A percentile compares a stretch with the other conserved stretches of the same genome.
Conservation (phyloP, 2,329 filamentous ascomycete genomes). For the Stemphylium lycopersici region DNA sequence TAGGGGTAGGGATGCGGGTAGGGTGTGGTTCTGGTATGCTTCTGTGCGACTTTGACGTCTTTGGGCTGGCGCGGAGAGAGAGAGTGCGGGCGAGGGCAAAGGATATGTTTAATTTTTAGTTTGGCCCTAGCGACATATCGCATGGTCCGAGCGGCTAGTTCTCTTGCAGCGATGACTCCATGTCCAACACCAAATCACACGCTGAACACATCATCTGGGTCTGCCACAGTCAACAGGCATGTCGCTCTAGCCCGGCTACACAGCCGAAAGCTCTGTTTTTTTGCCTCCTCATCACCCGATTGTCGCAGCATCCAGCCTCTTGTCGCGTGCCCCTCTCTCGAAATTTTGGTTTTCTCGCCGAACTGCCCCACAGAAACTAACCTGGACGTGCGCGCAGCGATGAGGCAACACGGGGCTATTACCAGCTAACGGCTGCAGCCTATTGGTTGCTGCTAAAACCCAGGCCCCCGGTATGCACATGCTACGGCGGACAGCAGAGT, state of each 20-base stretch:
- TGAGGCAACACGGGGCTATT: slow-evolving; percentile 41
- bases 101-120: slow-evolving; percentile 34
- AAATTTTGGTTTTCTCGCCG: slow-evolving; percentile 23
- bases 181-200: slow-evolving; percentile 16
- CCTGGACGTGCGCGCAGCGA: slow-evolving; percentile 32
- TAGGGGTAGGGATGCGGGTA: slow-evolving; percentile 32
- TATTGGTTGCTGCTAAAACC: slow-evolving; percentile 39
- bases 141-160: slow-evolving; percentile 24
- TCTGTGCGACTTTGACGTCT: slow-evolving; percentile 51
- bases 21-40: slow-evolving; percentile 30
- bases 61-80: slow-evolving; percentile 41
- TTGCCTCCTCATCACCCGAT: background rate
- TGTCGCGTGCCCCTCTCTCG: slow-evolving; percentile 35
- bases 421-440: slow-evolving; percentile 19
- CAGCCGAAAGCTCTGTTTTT: background rate
- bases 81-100: slow-evolving; percentile 35
- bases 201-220: slow-evolving; percentile 9
- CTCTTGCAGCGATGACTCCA: slow-evolving; percentile 31
- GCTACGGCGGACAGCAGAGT: slow-evolving; percentile 32
- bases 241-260: background rate
- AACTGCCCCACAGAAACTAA: slow-evolving; percentile 42
- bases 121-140: slow-evolving; percentile 30
- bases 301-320: slow-evolving; percentile 1
- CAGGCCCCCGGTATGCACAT: slow-evolving; percentile 28
- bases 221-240: slow-evolving; percentile 2